These are phyloP conservation scores for Rhytidiadelphus loreus DNA, from an alignment of 225 moss, liverwort and hornwort genomes.

Conservation along the genomic window DNA sequence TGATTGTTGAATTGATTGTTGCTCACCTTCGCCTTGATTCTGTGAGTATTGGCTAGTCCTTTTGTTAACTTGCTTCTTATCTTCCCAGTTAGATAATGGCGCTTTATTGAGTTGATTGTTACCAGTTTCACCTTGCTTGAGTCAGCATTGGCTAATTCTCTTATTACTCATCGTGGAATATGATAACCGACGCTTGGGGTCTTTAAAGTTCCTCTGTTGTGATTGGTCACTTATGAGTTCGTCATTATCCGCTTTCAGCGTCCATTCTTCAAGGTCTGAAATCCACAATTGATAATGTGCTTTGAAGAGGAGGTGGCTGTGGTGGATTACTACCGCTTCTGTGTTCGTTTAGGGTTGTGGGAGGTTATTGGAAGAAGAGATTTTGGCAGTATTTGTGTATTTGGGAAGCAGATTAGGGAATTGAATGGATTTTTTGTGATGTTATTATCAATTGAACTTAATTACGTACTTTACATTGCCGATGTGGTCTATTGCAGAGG, in stretches of 20 bases:
- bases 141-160: too few species aligned
- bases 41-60: background rate
- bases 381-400: background rate
- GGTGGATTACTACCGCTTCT: background rate
- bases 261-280: background rate
- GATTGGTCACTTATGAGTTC: background rate
- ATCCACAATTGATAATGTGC: background rate
- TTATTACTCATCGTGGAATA: background rate
- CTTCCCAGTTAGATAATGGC: background rate
- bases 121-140: background rate
- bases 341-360: background rate
- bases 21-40: background rate
- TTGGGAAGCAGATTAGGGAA: background rate
- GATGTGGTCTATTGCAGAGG: constrained; percentile 31
- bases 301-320: background rate
- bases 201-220: background rate
- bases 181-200: background rate
- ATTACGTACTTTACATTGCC: background rate
- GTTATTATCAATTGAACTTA: background rate
- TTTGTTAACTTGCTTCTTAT: background rate
- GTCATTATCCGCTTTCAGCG: background rate
- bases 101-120: background rate
- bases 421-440: background rate
- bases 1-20: background rate
- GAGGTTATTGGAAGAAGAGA: background rate